A percentile compares a stretch with the other conserved stretches of the same genome.
Evolutionary conservation across 73 alveolate genomes (phyloP).

Genomic region (Blepharisma japonicum): DNA sequence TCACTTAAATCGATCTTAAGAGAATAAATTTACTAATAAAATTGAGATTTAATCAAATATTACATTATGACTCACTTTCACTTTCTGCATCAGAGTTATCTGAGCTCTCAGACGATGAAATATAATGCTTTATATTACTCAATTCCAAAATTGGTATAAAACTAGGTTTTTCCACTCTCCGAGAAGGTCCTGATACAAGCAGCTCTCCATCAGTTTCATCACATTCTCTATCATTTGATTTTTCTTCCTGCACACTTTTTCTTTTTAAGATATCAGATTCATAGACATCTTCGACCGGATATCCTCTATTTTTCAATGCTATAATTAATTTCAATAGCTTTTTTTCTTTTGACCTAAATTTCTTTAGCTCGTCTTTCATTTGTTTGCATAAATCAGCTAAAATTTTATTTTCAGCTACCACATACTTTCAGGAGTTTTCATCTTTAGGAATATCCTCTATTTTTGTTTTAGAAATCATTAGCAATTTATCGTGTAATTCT

Average conservation of each 20-base stretch:
- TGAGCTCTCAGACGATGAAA: too few relatives aligned
- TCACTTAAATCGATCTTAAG: too few relatives aligned
- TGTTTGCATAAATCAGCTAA: neutral
- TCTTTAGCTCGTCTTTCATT: conserved; percentile 1
- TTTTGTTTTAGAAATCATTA: neutral
- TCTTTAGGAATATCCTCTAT: conserved; percentile 8
- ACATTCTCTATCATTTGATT: neutral
- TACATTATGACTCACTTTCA: too few relatives aligned
- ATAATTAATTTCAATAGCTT: neutral
- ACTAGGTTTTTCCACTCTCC: neutral
- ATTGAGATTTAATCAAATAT: too few relatives aligned
- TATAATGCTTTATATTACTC: neutral
- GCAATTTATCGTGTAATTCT: conserved; percentile 2
- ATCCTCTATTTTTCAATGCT: conserved; percentile 26
- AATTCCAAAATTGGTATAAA: conserved; percentile 8
- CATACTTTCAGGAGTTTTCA: conserved; percentile 20
- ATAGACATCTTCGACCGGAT: conserved; percentile 15
- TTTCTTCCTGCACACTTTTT: neutral
- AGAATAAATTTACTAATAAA: too few relatives aligned
- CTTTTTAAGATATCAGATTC: neutral
- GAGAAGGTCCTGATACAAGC: neutral
- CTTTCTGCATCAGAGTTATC: too few relatives aligned
- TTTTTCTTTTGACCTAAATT: neutral
- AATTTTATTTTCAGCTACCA: conserved; percentile 20
- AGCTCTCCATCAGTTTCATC: neutral